Evolutionary conservation across 768 basidiomycete genomes (phyloP).

Genomic region (Trametes sanguinea): DNA sequence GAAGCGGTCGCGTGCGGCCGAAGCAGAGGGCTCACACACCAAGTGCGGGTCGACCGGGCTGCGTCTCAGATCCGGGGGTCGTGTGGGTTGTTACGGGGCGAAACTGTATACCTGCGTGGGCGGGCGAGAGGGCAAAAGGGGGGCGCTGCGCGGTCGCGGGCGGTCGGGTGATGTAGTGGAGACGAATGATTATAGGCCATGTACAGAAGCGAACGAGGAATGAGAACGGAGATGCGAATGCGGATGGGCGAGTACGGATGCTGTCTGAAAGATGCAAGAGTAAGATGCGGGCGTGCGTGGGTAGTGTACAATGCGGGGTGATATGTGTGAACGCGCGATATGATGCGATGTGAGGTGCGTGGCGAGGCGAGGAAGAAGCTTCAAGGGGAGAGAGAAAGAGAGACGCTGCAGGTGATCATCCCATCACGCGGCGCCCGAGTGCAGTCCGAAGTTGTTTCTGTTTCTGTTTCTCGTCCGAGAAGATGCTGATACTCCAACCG

Average conservation of each 20-base stretch:
- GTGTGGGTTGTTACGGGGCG: background rate
- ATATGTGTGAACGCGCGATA: background rate
- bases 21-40: slow-evolving; percentile 14
- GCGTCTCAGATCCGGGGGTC: background rate
- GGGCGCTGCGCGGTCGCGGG: background rate
- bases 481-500: no score
- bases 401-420: background rate
- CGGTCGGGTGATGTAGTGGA: background rate
- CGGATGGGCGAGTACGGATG: background rate
- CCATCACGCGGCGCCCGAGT: background rate
- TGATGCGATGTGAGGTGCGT: background rate
- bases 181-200: background rate
- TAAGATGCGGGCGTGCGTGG: slow-evolving; percentile 1
- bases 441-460: no score
- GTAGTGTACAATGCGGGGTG: slow-evolving; percentile 22
- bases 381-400: background rate
- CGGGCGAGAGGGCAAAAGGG: background rate
- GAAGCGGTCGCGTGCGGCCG: slow-evolving; percentile 17
- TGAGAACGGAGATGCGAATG: background rate
- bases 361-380: slow-evolving; percentile 7
- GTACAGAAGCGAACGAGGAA: background rate
- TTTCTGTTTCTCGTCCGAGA: no score
- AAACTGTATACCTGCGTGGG: background rate
- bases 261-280: background rate
- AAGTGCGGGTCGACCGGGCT: background rate